Base-by-base conservation (phyloP, 2,329 filamentous ascomycete species). In the Botrytis medusae region DNA sequence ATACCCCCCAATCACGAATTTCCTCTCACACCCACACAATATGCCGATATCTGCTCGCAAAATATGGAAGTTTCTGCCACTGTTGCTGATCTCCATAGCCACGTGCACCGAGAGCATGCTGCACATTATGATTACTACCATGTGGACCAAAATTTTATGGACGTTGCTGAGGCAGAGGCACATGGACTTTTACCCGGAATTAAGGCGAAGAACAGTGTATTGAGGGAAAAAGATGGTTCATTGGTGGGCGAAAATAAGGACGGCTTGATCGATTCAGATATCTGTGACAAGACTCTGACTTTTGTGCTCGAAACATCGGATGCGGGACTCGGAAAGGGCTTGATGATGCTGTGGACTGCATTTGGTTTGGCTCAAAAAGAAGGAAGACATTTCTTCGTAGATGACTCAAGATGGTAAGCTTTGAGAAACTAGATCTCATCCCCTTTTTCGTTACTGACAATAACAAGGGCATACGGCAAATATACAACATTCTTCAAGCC, bases 331-430 rank as follows among this genome's bases (percentile, higher is more conserved):
- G 94, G 94, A 9, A 90, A 89, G 76, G 90, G 91, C 1, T 82
- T 97, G 74, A 90, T 97, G 87, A 87, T 91, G 79, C 81, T 97
- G 72, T 97, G 94, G 93, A 91, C 92, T 78, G 91, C 93, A 40
- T 97, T 96, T 80, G 93, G 93, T 5, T 83, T 97, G 71, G 93
- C 94, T 2, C 86, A 91, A 79, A 87, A 90, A 74, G 92, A 97
- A 80, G 88, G 88, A 22, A 86, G 93, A 37, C 86, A 89, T 1
- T 97, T 97, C 82, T 97, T 97, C 83, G 85, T 97, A 75, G 93
- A 97, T 78, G 94, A 97, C 82, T 89, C 91, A 10, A 87, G 91
- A 76, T 97, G 94, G 87, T 86, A 81, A 72, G 81, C 76, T 71
- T 29, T 42, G 44, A 34, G 42, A n/a, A 51, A 46, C 32, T 65